A percentile compares a stretch with the other conserved stretches of the same genome.
Conservation (phyloP, 2,329 filamentous ascomycete species). For the Ceratocystiopsis brevicomis region DNA sequence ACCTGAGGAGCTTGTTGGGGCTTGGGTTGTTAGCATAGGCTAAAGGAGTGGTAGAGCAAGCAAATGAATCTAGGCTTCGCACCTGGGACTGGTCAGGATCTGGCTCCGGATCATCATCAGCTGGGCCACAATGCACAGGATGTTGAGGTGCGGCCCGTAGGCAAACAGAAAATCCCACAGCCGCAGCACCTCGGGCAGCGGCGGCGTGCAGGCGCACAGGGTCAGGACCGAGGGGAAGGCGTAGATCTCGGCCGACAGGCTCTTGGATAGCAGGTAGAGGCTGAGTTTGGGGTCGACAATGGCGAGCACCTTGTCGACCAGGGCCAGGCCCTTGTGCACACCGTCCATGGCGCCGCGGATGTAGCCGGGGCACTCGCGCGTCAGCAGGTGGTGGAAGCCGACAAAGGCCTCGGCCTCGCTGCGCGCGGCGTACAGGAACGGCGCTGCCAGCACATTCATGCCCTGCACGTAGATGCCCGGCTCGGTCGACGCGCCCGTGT, state of each 20-base stretch:
- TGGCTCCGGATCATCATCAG: slow-evolving; percentile 72
- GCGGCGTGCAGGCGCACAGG: slow-evolving; percentile 86
- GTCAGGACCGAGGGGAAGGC: slow-evolving; percentile 91
- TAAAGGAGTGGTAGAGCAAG: background rate
- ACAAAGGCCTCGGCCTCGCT: slow-evolving; percentile 92
- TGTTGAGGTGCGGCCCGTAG: slow-evolving; percentile 85
- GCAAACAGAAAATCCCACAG: slow-evolving; percentile 97
- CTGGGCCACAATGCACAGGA: slow-evolving; percentile 91
- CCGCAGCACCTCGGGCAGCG: slow-evolving; percentile 75
- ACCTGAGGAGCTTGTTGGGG: slow-evolving; percentile 79
- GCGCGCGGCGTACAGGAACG: slow-evolving; percentile 83
- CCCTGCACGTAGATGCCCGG: slow-evolving; percentile 89
- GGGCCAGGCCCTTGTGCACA: slow-evolving; percentile 74
- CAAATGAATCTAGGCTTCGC: slow-evolving; percentile 11
- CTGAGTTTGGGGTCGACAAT: slow-evolving; percentile 83
- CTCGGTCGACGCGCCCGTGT: slow-evolving; percentile 36
- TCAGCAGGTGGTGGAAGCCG: slow-evolving; percentile 75
- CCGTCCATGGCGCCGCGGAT: slow-evolving; percentile 94
- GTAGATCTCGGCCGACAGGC: slow-evolving; percentile 83
- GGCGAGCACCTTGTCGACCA: slow-evolving; percentile 81
- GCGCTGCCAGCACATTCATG: slow-evolving; percentile 95
- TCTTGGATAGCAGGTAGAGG: slow-evolving; percentile 65
- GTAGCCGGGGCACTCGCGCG: slow-evolving; percentile 77
- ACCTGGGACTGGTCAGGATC: slow-evolving; percentile 72
- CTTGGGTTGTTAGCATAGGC: slow-evolving; percentile 32